Evolutionary conservation across 2,329 filamentous ascomycete genomes (phyloP), one percentile per base, ranked within the genome.

Genomic region (Penicillium fuscoglaucum): DNA sequence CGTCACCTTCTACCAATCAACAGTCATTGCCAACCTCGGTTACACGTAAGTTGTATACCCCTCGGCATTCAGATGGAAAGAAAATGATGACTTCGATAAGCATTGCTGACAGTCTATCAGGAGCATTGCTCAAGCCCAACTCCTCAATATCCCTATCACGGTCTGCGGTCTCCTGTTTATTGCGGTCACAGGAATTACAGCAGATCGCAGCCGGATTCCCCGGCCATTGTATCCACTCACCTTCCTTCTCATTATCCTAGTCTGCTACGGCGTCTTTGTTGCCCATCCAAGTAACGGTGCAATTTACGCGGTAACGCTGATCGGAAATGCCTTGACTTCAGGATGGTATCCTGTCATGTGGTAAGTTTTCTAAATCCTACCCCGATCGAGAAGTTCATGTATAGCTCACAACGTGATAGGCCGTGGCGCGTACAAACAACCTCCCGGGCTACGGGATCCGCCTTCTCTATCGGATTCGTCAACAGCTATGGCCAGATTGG

Each of bases 401-500:
- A 55, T 33, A 37, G 9, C 51, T 60, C 7, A 58, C 26, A 26
- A 40, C 13, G 6, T 15, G 2, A 48, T 40, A 56, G 62, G 80
- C 80, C 80, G 12, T 82, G 80, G 80, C 75, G 80, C 4, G 79
- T 80, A 0, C 79, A 80, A 66, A 81, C 78, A 2, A 81, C 76
- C 0, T 73, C 70, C 45, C 62, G 77, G 3, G 76, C 80, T 1
- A 82, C 80, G 0, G 80, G 80, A 0, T 81, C 80, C 0, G 80
- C 80, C 1, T 82, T 82, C 64, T 75, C 78, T 2, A 80, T 82
- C 54, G 80, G 76, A 0, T 83, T 82, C 53, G 79, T 80, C 51
- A 82, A 81, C 60, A 79, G 76, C 56, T 80, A 82, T 61, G 80
- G 79, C 0, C 79, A 82, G 60, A 80, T 82, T 19, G 80, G 80